phyloP scores from a whole-genome alignment of 257 asterid genomes.

The Nicotiana obtusifolia region DNA sequence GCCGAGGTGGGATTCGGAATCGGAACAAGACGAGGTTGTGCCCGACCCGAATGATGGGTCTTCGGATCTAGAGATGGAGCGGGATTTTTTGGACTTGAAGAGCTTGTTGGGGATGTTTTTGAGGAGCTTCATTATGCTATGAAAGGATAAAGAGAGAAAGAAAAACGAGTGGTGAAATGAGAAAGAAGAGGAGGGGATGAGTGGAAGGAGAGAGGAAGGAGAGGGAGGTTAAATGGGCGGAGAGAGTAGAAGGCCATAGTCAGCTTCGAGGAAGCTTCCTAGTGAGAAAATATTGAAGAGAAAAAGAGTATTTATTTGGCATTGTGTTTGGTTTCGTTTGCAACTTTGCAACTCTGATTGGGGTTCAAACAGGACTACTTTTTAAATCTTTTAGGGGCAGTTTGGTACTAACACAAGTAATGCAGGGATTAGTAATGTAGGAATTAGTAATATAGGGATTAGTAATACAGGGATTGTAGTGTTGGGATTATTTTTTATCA shows the following conservation, averaged over 20 bases:
- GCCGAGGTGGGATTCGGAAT: not conserved
- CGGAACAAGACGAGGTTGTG: constrained; percentile 23
- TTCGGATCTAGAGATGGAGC: constrained; percentile 23
- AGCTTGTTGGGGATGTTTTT: constrained; percentile 45
- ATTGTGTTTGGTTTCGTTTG: not conserved
- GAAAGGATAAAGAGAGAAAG: not conserved
- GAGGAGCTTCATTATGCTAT: constrained; percentile 41
- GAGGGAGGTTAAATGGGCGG: constrained; percentile 14
- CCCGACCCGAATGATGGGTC: constrained; percentile 24
- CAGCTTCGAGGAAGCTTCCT: constrained; percentile 65
- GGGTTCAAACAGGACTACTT: too few species aligned
- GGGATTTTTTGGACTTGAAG: constrained; percentile 19
- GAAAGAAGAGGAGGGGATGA: not conserved
- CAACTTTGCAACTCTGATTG: not conserved
- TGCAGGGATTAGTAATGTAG: too few species aligned
- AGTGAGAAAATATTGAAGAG: constrained; percentile 24
- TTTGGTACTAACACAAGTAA: too few species aligned
- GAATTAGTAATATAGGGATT: too few species aligned
- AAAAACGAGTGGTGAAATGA: not conserved
- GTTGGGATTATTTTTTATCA: too few species aligned
- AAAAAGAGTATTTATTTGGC: not conserved
- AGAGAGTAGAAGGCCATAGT: constrained; percentile 22
- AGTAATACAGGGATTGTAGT: too few species aligned
- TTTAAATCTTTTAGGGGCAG: too few species aligned
- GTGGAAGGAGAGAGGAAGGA: constrained; percentile 4